These are phyloP conservation scores for Triangularia verruculosa DNA, from an alignment of 2,329 filamentous ascomycete species.

Conservation along the genomic window DNA sequence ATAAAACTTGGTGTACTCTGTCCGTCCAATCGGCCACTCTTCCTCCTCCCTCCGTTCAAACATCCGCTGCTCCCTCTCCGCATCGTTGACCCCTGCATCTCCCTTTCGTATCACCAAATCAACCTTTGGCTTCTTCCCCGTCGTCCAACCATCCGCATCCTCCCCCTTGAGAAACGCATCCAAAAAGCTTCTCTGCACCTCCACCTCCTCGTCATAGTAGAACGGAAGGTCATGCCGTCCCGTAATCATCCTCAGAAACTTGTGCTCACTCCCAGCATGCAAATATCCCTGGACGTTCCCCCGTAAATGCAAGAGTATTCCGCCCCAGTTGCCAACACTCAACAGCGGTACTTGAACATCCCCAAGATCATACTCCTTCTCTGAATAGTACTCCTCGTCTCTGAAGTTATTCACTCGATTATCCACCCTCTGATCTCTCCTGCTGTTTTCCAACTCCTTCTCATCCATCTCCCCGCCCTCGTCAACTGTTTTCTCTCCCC, in stretches of 20 bases:
- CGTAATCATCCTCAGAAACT: slow-evolving; percentile 67
- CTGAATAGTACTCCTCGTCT: slow-evolving; percentile 62
- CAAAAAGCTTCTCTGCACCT: slow-evolving; percentile 64
- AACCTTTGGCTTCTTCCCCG: slow-evolving; percentile 59
- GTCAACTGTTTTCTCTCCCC: slow-evolving; percentile 40
- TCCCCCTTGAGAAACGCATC: slow-evolving; percentile 69
- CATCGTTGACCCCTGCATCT: slow-evolving; percentile 64
- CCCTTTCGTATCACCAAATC: slow-evolving; percentile 62
- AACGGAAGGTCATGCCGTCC: slow-evolving; percentile 71
- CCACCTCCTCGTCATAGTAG: slow-evolving; percentile 67
- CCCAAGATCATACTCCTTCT: slow-evolving; percentile 60
- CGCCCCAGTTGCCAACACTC: slow-evolving; percentile 68
- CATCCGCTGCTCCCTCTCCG: slow-evolving; percentile 51
- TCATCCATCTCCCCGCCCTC: slow-evolving; percentile 57
- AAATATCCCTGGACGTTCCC: slow-evolving; percentile 66
- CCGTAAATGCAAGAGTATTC: slow-evolving; percentile 65
- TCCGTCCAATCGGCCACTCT: slow-evolving; percentile 66
- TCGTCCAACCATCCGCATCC: slow-evolving; percentile 60
- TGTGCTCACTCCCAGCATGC: slow-evolving; percentile 62
- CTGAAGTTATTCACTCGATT: slow-evolving; percentile 53
- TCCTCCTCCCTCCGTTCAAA: slow-evolving; percentile 55
- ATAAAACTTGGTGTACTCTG: slow-evolving; percentile 60
- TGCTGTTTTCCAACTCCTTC: slow-evolving; percentile 48
- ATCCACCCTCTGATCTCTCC: slow-evolving; percentile 46
- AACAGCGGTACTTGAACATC: slow-evolving; percentile 67